Evolutionary conservation across 306 rosid species (phyloP).

Genomic region (Castanea mollissima): DNA sequence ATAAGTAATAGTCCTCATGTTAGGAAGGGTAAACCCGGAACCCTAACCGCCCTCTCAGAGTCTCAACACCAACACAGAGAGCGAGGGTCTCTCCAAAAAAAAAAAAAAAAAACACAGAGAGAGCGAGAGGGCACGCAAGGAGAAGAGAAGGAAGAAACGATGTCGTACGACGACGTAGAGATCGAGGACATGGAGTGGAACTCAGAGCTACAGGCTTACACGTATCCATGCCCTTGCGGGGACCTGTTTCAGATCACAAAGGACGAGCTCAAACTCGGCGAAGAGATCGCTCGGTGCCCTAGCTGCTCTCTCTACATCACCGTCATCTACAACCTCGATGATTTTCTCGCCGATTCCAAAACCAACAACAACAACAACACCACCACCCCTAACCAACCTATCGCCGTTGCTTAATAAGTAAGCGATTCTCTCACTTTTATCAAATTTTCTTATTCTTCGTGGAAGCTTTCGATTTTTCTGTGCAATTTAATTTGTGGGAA

Average conservation of each 20-base stretch:
- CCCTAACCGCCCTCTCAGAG: no score
- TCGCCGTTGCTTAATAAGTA: constrained; percentile 52
- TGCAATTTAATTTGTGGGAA: no score
- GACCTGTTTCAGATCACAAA: constrained; percentile 89
- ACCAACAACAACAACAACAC: constrained; percentile 35
- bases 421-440: no score
- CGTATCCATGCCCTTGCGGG: constrained; percentile 95
- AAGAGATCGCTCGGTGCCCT: constrained; percentile 96
- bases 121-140: not conserved
- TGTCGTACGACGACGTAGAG: constrained; percentile 98
- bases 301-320: constrained; percentile 96
- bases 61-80: no score
- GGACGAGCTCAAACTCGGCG: constrained; percentile 87
- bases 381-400: constrained; percentile 34
- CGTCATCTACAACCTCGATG: constrained; percentile 81
- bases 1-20: no score
- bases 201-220: constrained; percentile 69
- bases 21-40: no score
- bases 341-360: constrained; percentile 46
- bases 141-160: constrained; percentile 16
- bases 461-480: not conserved
- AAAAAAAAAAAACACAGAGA: not conserved
- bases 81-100: no score
- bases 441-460: no score
- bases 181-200: constrained; percentile 99